Conservation (phyloP, 1,284 basidiomycete genomes). For the Trametes hirsuta region DNA sequence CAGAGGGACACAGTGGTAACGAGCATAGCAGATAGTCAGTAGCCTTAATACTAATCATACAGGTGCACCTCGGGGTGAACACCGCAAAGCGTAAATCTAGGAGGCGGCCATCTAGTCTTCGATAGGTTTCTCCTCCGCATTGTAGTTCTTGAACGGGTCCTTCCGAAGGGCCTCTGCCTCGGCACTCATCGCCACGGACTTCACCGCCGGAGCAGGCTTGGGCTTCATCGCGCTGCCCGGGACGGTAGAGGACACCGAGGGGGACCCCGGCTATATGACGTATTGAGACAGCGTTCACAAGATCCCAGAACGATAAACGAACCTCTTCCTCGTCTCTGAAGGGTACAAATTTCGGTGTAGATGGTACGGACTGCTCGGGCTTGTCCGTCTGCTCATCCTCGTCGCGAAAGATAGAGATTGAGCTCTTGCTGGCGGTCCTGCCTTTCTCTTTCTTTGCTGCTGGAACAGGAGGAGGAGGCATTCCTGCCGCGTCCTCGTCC, state of each 20-base stretch:
- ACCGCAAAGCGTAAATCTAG: background rate
- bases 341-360: slow-evolving; percentile 63
- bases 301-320: background rate
- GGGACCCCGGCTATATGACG: slow-evolving; percentile 18
- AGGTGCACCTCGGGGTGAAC: background rate
- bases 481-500: slow-evolving; percentile 18
- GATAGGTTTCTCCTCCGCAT: slow-evolving; percentile 29
- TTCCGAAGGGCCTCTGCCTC: slow-evolving; percentile 77
- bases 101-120: slow-evolving; percentile 16
- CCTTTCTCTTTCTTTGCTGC: slow-evolving; percentile 30
- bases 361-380: slow-evolving; percentile 33
- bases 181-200: slow-evolving; percentile 43
- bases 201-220: slow-evolving; percentile 36
- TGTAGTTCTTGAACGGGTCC: slow-evolving; percentile 79
- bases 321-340: slow-evolving; percentile 63
- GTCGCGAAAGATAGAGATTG: slow-evolving; percentile 32
- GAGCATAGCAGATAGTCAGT: background rate
- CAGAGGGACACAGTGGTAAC: background rate
- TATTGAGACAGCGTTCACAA: background rate
- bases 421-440: slow-evolving; percentile 18
- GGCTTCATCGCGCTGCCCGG: slow-evolving; percentile 66
- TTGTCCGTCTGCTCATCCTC: slow-evolving; percentile 29
- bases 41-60: slow-evolving; percentile 1
- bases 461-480: slow-evolving; percentile 36
- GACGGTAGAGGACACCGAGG: slow-evolving; percentile 28